Conservation (phyloP, 371 early-diverging fungal species). For the Rhizopus stolonifer region DNA sequence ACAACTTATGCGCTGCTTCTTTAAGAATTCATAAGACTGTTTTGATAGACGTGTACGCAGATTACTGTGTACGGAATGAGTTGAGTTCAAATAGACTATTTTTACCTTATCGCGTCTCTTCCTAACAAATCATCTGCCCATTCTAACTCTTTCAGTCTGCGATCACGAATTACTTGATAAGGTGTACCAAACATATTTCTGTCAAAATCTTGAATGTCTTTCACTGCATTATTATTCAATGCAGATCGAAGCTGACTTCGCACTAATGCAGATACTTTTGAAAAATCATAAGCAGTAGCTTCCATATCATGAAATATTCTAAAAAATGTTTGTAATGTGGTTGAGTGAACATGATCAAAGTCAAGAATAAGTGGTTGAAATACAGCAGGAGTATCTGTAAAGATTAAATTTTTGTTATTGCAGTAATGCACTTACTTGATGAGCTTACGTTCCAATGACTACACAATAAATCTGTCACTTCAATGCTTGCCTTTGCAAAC, state of each 20-base stretch:
- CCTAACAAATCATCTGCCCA: slow-evolving; percentile 68
- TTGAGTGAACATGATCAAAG: slow-evolving; percentile 60
- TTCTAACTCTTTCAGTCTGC: slow-evolving; percentile 70
- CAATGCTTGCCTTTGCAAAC: slow-evolving; percentile 65
- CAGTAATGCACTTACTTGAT: slow-evolving; percentile 38
- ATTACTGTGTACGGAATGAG: too few relatives aligned
- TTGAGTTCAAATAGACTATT: neutral
- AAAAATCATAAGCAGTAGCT: slow-evolving; percentile 60
- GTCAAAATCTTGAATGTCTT: slow-evolving; percentile 55
- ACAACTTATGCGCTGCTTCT: slow-evolving; percentile 69
- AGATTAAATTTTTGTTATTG: neutral
- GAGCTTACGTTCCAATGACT: slow-evolving; percentile 73
- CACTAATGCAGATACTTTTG: slow-evolving; percentile 58
- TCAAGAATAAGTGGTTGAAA: slow-evolving; percentile 66
- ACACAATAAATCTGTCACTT: slow-evolving; percentile 67
- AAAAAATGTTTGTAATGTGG: slow-evolving; percentile 58
- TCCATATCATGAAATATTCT: slow-evolving; percentile 71
- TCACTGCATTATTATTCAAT: slow-evolving; percentile 39
- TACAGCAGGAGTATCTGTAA: slow-evolving; percentile 48
- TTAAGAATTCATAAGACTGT: slow-evolving; percentile 71
- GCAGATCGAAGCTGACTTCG: slow-evolving; percentile 54
- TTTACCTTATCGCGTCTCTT: slow-evolving; percentile 64
- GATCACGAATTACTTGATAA: slow-evolving; percentile 62
- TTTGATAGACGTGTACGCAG: slow-evolving; percentile 62
- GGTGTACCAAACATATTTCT: slow-evolving; percentile 65